A percentile compares a stretch with the other conserved stretches of the same genome.
Conservation (phyloP, 192 early-diverging fungal species). For the Diversispora epigaea region DNA sequence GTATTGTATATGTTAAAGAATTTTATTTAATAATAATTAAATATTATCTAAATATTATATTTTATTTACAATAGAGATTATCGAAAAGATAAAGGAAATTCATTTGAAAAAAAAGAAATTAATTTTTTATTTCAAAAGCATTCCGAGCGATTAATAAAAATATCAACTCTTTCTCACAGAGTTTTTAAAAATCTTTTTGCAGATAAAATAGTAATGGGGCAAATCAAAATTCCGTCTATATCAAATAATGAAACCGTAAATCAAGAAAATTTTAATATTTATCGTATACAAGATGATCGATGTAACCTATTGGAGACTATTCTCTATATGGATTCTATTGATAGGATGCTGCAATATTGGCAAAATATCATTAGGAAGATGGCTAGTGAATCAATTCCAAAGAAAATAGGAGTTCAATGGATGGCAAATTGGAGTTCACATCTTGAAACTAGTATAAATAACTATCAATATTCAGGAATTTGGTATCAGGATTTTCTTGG, state of each 20-base stretch:
- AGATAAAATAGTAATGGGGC: neutral
- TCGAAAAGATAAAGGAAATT: neutral
- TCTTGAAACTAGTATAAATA: too few relatives aligned
- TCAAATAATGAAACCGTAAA: neutral
- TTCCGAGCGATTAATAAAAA: neutral
- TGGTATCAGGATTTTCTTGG: neutral
- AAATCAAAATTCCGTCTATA: neutral
- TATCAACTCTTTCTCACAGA: neutral
- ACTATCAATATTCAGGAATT: neutral
- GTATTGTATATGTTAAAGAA: neutral
- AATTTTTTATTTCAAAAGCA: neutral
- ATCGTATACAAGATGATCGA: neutral
- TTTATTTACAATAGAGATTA: neutral
- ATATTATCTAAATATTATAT: neutral
- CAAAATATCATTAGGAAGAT: neutral
- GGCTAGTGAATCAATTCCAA: neutral
- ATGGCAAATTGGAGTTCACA: neutral
- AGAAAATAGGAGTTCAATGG: neutral
- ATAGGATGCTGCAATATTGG: neutral
- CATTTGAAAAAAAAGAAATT: neutral
- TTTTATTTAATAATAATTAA: constrained; percentile 1
- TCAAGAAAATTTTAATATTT: neutral
- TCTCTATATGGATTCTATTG: neutral
- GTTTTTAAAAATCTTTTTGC: neutral
- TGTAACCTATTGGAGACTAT: neutral